Base-by-base conservation (phyloP, 345 rosid species). In the Kandelia obovata region DNA sequence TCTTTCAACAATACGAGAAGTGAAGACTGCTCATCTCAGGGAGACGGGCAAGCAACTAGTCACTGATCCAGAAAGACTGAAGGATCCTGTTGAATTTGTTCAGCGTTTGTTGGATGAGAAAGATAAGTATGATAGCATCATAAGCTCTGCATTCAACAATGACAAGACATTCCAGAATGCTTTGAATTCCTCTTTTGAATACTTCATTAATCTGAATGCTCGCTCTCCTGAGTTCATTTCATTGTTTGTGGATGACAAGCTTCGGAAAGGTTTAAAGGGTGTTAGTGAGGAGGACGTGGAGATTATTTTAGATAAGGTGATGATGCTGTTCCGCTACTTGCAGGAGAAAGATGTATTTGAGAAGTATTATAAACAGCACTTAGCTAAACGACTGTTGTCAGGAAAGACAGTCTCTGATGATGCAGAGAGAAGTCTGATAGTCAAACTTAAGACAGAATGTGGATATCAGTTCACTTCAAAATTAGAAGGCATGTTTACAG, bases 161-260 rank as follows among this genome's bases (percentile, higher is more conserved):
- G 99, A 90, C 77, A 95, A 95, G 81, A 85, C 96, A 25, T 95
- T 95, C 81, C 99, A 92, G 81, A 95, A 95, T 75, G 99, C 96
- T 9, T 74, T 90, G 76, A 95, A 89, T 74, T 92, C 97, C 49
- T 91, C 97, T 11, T 95, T 95, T 35, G 99, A 95, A 76, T 90
- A 80, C 72, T 95, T 95, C 82, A 88, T 95, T 62, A 95, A 95
- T 78, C 72, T 95, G 82, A 95, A 95, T 72, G 61, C 86, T 57
- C 97, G 97, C 61, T 95, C 99, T 62, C 99, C 99, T 0, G 99
- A 95, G 82, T 95, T 84, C 77, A 92, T 95, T 71, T 95, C 99
- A 27, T 70, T 95, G 82, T 95, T 87, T 67, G 93, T 95, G 75
- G 97, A 95, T 77, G 97, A 95, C 83, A 95, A 92, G 72, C 87